Percentiles rank a stretch among this genome's conserved stretches.
Evolutionary conservation across 768 basidiomycete genomes (phyloP).

Genomic region (Lentinus brumalis): DNA sequence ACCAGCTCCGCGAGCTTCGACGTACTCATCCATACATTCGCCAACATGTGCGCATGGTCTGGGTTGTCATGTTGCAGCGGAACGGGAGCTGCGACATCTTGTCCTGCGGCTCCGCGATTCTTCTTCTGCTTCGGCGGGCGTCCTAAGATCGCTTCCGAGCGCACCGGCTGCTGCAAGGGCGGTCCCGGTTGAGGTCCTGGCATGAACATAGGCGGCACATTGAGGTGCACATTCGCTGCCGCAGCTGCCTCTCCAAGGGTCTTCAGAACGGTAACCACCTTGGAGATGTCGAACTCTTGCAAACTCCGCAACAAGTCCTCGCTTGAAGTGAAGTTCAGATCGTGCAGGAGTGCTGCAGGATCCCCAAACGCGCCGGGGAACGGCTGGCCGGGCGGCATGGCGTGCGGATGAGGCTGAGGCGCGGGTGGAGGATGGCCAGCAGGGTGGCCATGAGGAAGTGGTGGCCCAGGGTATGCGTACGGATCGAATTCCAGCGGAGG

Average conservation of each 20-base stretch:
- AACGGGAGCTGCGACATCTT: constrained; percentile 5
- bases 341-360: constrained; percentile 31
- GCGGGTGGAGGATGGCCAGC: constrained; percentile 30
- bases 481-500: constrained; percentile 32
- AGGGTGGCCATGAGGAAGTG: constrained; percentile 34
- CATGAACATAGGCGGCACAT: constrained; percentile 23
- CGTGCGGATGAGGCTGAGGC: background rate
- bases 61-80: constrained; percentile 38
- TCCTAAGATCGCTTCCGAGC: constrained; percentile 47
- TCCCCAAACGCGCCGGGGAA: constrained; percentile 17
- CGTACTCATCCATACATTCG: constrained; percentile 79
- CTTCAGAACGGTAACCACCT: constrained; percentile 67
- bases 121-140: constrained; percentile 37
- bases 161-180: constrained; percentile 43
- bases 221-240: constrained; percentile 40
- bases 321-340: constrained; percentile 53
- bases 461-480: constrained; percentile 28
- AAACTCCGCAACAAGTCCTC: constrained; percentile 75
- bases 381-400: constrained; percentile 27
- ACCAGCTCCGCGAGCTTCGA: constrained; percentile 69
- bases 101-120: constrained; percentile 1
- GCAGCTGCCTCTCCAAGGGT: constrained; percentile 61
- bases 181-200: constrained; percentile 34
- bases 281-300: constrained; percentile 72
- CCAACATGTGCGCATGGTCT: constrained; percentile 68